These are phyloP conservation scores for Lanmaoa pseudosensibilis DNA, from an alignment of 768 basidiomycete genomes.

Conservation along the genomic window DNA sequence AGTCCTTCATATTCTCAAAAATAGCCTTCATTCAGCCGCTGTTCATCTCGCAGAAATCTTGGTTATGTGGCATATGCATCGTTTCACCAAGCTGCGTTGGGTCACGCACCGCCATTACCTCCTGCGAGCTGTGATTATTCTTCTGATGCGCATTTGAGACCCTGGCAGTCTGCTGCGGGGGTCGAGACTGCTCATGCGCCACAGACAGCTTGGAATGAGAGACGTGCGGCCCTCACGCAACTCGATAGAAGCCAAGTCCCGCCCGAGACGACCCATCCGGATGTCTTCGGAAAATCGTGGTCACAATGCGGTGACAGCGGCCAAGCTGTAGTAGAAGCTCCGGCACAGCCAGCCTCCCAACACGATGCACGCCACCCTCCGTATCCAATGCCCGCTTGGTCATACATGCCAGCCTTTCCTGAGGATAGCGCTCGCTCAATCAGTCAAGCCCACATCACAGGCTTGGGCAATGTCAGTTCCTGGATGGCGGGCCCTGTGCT, in stretches of 20 bases:
- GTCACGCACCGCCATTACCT: neutral
- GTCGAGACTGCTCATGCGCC: neutral
- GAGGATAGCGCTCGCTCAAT: neutral
- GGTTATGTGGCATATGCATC: neutral
- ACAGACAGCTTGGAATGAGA: neutral
- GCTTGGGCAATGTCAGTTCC: neutral
- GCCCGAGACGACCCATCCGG: constrained; percentile 1
- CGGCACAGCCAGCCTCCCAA: constrained; percentile 3
- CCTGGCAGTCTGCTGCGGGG: neutral
- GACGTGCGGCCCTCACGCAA: neutral
- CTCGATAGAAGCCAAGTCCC: constrained; percentile 9
- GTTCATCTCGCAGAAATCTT: constrained; percentile 5
- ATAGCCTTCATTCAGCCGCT: neutral
- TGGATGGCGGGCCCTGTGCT: constrained; percentile 4
- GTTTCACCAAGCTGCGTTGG: neutral
- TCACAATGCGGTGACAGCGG: neutral
- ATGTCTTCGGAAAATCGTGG: neutral
- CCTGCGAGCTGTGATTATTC: neutral
- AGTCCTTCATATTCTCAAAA: neutral
- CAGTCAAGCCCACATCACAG: neutral
- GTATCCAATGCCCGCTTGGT: neutral
- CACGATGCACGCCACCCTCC: neutral
- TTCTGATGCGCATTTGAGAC: neutral
- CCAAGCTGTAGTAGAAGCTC: constrained; percentile 28
- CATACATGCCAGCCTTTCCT: neutral